These are phyloP conservation scores for Amanita inopinata DNA, from an alignment of 768 basidiomycete species.

Conservation along the genomic window DNA sequence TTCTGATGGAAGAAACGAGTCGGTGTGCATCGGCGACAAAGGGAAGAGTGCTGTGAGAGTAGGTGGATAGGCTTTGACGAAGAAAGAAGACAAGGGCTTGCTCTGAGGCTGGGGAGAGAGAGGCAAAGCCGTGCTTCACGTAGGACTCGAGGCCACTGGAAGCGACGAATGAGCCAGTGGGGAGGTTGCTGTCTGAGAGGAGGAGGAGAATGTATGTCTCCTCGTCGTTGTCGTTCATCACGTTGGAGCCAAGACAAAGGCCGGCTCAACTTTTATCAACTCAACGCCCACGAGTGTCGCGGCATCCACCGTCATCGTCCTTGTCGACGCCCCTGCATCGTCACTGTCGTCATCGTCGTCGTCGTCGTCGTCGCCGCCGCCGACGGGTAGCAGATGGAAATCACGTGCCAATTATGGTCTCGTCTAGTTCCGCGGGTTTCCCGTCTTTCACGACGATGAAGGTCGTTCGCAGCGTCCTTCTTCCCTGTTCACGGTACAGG, in stretches of 20 bases:
- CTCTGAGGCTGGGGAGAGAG: slow-evolving; percentile 32
- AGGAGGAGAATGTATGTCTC: slow-evolving; percentile 70
- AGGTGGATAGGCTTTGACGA: slow-evolving; percentile 63
- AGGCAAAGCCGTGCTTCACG: slow-evolving; percentile 71
- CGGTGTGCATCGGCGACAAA: slow-evolving; percentile 72
- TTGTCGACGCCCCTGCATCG: background rate
- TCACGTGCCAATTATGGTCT: background rate
- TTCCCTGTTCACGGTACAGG: background rate
- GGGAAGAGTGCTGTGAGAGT: slow-evolving; percentile 65
- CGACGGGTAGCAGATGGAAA: background rate
- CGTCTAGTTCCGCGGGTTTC: background rate
- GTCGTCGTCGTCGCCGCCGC: background rate
- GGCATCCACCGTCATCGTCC: slow-evolving; percentile 13
- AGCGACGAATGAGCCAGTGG: slow-evolving; percentile 94
- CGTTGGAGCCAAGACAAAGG: slow-evolving; percentile 5
- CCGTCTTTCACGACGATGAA: slow-evolving; percentile 4
- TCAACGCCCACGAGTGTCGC: no score
- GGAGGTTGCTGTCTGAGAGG: slow-evolving; percentile 86
- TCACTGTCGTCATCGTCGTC: slow-evolving; percentile 9
- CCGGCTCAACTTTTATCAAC: slow-evolving; percentile 10
- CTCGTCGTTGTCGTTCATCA: slow-evolving; percentile 28
- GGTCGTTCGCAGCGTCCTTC: background rate
- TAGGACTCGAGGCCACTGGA: slow-evolving; percentile 91
- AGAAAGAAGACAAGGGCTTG: slow-evolving; percentile 48
- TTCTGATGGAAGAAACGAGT: slow-evolving; percentile 18